Percentiles rank a stretch among this genome's conserved stretches.
Conservation (phyloP, 2,329 filamentous ascomycete species). For the Exophiala mesophila region DNA sequence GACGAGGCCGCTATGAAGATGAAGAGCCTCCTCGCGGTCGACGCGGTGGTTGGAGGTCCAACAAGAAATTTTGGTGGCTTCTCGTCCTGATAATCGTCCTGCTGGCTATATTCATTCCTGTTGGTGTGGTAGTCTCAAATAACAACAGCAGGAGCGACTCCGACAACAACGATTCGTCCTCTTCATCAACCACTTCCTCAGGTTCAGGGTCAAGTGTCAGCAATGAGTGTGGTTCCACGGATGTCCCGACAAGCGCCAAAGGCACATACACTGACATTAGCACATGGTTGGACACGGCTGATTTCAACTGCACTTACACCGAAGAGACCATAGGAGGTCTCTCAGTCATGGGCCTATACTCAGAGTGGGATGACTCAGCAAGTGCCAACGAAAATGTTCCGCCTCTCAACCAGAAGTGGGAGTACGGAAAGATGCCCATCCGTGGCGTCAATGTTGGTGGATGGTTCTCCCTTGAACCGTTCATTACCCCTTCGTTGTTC, state of each 20-base stretch:
- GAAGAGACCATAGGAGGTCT: slow-evolving; percentile 76
- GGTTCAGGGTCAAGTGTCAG: slow-evolving; percentile 45
- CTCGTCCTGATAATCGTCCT: slow-evolving; percentile 49
- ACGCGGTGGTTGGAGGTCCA: slow-evolving; percentile 34
- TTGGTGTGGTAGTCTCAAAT: slow-evolving; percentile 62
- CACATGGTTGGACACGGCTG: slow-evolving; percentile 81
- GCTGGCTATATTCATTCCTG: slow-evolving; percentile 62
- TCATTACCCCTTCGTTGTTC: slow-evolving; percentile 92
- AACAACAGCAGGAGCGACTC: slow-evolving; percentile 44
- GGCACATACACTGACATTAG: slow-evolving; percentile 82
- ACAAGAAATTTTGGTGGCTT: slow-evolving; percentile 51
- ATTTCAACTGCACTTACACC: slow-evolving; percentile 95
- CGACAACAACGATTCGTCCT: slow-evolving; percentile 19
- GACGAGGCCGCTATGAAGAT: slow-evolving; percentile 46
- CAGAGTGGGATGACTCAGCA: slow-evolving; percentile 77
- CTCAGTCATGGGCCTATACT: slow-evolving; percentile 84
- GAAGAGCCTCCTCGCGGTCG: slow-evolving; percentile 27
- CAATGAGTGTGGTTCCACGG: slow-evolving; percentile 47
- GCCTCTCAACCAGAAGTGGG: slow-evolving; percentile 68
- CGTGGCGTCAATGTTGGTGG: slow-evolving; percentile 90
- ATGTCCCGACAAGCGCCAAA: slow-evolving; percentile 61
- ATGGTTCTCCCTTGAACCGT: slow-evolving; percentile 90
- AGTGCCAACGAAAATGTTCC: slow-evolving; percentile 75
- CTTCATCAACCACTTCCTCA: slow-evolving; percentile 24
- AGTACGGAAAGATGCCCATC: slow-evolving; percentile 73